phyloP scores from a whole-genome alignment of 1,139 yeast species.

The Blastobotrys aristatus region DNA sequence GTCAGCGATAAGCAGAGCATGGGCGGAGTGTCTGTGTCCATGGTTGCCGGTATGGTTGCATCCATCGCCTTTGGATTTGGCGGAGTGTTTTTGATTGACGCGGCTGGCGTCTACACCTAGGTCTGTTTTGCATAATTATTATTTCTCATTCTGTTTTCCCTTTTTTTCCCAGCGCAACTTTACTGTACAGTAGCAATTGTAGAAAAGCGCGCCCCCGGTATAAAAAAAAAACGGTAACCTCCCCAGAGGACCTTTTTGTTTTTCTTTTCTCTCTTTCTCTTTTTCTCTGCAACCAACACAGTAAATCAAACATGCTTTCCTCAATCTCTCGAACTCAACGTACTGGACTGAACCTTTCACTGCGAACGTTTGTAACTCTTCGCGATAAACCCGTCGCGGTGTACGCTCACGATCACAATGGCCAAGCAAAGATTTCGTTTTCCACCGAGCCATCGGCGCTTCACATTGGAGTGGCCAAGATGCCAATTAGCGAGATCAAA shows the following conservation, averaged over 20 bases:
- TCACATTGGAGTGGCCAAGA: slow-evolving; percentile 25
- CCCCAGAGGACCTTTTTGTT: too few relatives aligned
- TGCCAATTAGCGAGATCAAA: slow-evolving; percentile 23
- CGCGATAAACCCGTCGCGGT: slow-evolving; percentile 1
- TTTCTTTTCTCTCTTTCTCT: background rate
- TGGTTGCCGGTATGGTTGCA: slow-evolving; percentile 28
- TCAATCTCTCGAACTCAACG: background rate
- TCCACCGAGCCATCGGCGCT: slow-evolving; percentile 24
- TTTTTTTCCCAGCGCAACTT: too few relatives aligned
- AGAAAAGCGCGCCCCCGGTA: too few relatives aligned
- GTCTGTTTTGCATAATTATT: too few relatives aligned
- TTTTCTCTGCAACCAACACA: background rate
- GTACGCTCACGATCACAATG: slow-evolving; percentile 5
- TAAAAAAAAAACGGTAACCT: too few relatives aligned
- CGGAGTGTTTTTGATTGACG: slow-evolving; percentile 35
- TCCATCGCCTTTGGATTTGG: slow-evolving; percentile 37
- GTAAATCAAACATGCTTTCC: background rate
- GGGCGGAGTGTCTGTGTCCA: slow-evolving; percentile 22
- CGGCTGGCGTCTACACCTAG: slow-evolving; percentile 39
- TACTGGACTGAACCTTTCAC: background rate
- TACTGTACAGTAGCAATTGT: too few relatives aligned
- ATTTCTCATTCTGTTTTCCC: background rate
- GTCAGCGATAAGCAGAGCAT: slow-evolving; percentile 24
- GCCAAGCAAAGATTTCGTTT: slow-evolving; percentile 16
- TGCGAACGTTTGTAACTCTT: background rate